Evolutionary conservation across 2,329 filamentous ascomycete genomes (phyloP), one percentile per base, ranked within the genome.

Genomic region (Fusarium sulawesiense): DNA sequence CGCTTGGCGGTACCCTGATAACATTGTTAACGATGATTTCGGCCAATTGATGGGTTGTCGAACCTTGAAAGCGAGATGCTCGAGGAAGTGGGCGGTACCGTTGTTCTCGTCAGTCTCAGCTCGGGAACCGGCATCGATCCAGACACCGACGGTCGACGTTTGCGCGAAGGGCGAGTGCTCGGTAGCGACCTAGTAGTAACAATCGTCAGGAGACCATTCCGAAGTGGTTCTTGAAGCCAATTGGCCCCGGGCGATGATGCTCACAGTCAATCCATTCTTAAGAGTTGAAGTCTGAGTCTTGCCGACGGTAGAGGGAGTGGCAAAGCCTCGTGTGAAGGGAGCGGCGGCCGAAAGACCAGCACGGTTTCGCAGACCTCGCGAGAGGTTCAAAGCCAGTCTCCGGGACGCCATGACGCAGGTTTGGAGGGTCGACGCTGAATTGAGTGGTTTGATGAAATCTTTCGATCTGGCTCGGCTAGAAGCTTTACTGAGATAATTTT

Each of bases 21-120:
- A 47, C 49, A 25, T 47, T 64, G 67, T 76, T 66, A 76, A 71
- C 56, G 42, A 68, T 57, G 50, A 18, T 51, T 30, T 47, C 23
- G 50, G 23, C 44, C 68, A 58, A 76, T 76, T 76, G 74, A 74
- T 34, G 53, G 48, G 45, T 50, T 68, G 55, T 60, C 75, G 76
- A 88, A 97, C 94, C 93, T 99, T 99, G 91, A 99, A 99, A 78
- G 97, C 97, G 83, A 99, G 89, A 87, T 99, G 96, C 89, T 99
- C 96, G 78, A 99, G 90, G 88, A 99, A 99, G 87, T 99, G 96
- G 80, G 96, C 96, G 78, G 96, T 99, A 84, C 96, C 96, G 87
- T 98, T 99, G 80, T 93, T 98, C 89, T 94, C 94, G 85, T 96
- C 91, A 77, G 96, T 99, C 89, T 99, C 96, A 82, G 96, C 94